phyloP scores from a whole-genome alignment of 345 rosid genomes.

The Citrus trifoliata region DNA sequence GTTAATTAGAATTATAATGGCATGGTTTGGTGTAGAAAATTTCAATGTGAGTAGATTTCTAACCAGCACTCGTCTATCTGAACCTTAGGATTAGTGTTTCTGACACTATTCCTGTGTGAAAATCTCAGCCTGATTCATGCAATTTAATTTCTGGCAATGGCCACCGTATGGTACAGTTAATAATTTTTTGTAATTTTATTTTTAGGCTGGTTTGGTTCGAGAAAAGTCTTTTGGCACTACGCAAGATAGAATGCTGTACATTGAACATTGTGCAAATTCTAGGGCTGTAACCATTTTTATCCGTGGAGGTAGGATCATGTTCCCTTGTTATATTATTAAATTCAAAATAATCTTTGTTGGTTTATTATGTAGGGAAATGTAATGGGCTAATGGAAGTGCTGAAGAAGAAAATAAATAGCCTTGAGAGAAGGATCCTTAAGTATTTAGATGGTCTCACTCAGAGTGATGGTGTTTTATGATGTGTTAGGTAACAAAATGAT shows the following conservation, averaged over 20 bases:
- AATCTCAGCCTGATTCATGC: neutral
- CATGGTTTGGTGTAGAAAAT: neutral
- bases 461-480: conserved; percentile 17
- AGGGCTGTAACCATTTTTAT: conserved; percentile 85
- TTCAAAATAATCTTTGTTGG: neutral
- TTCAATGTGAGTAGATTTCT: neutral
- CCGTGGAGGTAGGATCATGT: conserved; percentile 71
- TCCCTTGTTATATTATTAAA: neutral
- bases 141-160: neutral
- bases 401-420: neutral
- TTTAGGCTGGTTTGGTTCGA: conserved; percentile 81
- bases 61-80: neutral
- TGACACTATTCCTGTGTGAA: neutral
- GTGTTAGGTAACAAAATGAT: conserved; percentile 90
- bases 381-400: neutral
- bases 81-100: neutral
- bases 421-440: neutral
- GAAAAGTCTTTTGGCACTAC: conserved; percentile 83
- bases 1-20: neutral
- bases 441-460: conserved; percentile 9
- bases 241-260: conserved; percentile 74
- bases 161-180: neutral
- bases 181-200: neutral
- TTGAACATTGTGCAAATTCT: conserved; percentile 80
- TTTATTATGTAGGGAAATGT: neutral